Evolutionary conservation across 2,329 filamentous ascomycete species (phyloP).

Genomic region (Alternaria hordeiaustralica): DNA sequence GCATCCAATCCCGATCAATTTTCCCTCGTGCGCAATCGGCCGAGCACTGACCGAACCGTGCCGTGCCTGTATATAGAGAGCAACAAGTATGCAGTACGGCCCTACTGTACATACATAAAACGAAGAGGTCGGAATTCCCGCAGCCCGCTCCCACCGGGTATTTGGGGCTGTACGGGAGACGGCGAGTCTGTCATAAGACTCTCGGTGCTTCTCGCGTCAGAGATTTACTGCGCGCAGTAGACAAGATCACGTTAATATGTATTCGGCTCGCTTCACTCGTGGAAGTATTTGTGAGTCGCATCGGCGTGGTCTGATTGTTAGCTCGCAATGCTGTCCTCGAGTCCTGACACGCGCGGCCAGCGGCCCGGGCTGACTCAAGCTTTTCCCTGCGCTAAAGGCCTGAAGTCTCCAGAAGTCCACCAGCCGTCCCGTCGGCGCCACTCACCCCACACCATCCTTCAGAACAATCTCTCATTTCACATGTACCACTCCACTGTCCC

Average conservation of each 20-base stretch:
- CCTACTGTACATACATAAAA: background rate
- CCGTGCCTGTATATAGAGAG: background rate
- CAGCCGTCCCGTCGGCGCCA: background rate
- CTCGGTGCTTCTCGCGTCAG: background rate
- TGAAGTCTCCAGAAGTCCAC: background rate
- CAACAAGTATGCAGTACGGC: background rate
- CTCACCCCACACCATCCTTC: background rate
- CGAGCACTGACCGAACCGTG: background rate
- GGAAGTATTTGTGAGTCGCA: background rate
- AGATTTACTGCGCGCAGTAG: background rate
- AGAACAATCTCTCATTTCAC: background rate
- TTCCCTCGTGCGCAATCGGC: background rate
- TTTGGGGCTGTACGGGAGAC: background rate
- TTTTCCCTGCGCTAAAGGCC: background rate
- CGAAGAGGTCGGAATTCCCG: background rate
- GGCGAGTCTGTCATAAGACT: background rate
- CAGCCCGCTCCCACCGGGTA: background rate
- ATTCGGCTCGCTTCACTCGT: background rate
- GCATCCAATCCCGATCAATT: background rate
- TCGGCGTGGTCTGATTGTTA: background rate
- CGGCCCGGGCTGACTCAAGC: background rate
- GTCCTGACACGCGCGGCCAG: background rate
- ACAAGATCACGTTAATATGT: background rate
- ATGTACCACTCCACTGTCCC: background rate
- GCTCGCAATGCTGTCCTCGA: background rate